These are phyloP conservation scores for Botryobasidium botryosum DNA, from an alignment of 768 basidiomycete genomes.

Conservation along the genomic window DNA sequence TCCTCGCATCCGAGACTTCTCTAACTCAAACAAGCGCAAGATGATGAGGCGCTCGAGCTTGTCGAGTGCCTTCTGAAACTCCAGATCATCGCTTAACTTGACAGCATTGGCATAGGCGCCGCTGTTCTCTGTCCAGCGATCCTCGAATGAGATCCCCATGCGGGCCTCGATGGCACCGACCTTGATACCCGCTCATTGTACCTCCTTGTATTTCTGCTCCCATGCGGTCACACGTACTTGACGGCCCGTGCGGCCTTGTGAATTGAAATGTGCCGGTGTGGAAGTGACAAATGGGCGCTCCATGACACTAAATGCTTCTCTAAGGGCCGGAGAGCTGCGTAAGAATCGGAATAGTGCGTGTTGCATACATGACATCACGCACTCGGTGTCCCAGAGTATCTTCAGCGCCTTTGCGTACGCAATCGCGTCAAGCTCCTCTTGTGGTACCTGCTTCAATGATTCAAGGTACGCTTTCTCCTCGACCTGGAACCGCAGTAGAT, in stretches of 20 bases:
- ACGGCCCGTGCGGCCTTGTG: no score
- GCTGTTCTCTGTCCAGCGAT: background rate
- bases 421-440: background rate
- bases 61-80: conserved; percentile 2
- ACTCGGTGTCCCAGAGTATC: background rate
- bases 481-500: background rate
- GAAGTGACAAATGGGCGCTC: no score
- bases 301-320: no score
- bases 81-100: background rate
- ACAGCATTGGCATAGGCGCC: background rate
- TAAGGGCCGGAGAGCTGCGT: no score
- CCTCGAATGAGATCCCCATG: no score
- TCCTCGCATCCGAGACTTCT: background rate
- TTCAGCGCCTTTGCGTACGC: background rate
- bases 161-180: no score
- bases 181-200: no score
- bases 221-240: no score
- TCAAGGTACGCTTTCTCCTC: background rate
- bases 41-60: background rate
- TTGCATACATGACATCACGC: no score
- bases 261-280: no score
- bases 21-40: conserved; percentile 2
- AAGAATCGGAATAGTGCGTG: no score
- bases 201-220: no score
- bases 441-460: background rate